phyloP scores from a whole-genome alignment of 2,329 filamentous ascomycete species.

The Verticillium dahliae region DNA sequence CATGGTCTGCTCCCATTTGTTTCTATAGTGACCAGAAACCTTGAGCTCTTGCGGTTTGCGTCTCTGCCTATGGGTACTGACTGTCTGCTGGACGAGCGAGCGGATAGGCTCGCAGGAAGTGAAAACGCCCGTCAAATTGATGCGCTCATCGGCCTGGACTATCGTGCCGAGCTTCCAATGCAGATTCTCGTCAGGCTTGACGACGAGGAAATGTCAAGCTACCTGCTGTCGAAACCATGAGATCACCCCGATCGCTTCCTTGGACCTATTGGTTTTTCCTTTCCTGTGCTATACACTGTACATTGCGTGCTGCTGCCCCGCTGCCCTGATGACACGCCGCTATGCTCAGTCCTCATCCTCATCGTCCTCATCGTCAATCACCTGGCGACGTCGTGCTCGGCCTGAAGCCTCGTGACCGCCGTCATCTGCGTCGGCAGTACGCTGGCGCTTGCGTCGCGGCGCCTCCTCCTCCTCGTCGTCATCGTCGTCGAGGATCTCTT shows the following conservation, averaged over 20 bases:
- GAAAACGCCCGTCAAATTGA: neutral
- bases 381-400: constrained; percentile 43
- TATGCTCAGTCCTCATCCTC: constrained; percentile 27
- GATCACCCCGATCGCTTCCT: neutral
- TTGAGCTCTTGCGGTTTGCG: too few relatives aligned
- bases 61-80: too few relatives aligned
- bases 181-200: neutral
- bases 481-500: constrained; percentile 48
- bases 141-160: neutral
- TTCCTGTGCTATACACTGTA: neutral
- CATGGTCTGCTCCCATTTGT: neutral
- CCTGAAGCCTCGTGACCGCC: constrained; percentile 41
- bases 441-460: constrained; percentile 41
- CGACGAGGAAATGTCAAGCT: neutral
- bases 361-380: constrained; percentile 57
- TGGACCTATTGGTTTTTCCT: neutral
- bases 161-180: neutral
- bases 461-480: constrained; percentile 35
- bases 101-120: neutral
- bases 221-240: neutral
- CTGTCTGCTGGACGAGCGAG: neutral
- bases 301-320: too few relatives aligned
- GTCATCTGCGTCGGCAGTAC: constrained; percentile 41
- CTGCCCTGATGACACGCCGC: neutral
- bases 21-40: too few relatives aligned